Evolutionary conservation across 2,329 filamentous ascomycete species (phyloP), one percentile per base, ranked within the genome.

Genomic region (Aspergillus pseudoviridinutans): DNA sequence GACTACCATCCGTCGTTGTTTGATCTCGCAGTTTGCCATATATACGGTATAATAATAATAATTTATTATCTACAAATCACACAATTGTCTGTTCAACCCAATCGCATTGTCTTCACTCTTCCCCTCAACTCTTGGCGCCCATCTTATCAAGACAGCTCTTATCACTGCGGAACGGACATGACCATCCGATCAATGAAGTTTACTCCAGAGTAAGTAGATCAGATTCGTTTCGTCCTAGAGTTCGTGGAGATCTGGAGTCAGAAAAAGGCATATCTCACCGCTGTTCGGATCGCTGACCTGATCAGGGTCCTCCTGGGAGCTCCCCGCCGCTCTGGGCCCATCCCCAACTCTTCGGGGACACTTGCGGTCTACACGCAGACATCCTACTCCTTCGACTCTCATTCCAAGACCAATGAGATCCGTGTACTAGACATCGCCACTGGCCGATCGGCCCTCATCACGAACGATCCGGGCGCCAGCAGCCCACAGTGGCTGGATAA

Each of bases 341-440:
- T 74, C 52, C 78, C 79, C 28, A 79, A 78, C 62, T 66, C 77
- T 1, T 68, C 74, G 25, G 79, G 79, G n/a, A 79, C 73, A 14
- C 71, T 79, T 28, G 75, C 76, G 5, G 71, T 80, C 10, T 80
- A 79, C 64, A 79, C 76, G 8, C 77, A 80, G 54, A 77, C 78
- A 1, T 71, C 74, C n/a, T 81, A 81, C 60, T 80, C 78, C 24
- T 81, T 81, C 62, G 76, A 80, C 29, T 76, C 76, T 0, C 78
- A 80, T 62, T 72, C 74, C 41, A 78, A 78, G 60, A 78, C 71
- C 32, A 75, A 72, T 50, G 79, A 80, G 59, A 76, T 80, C 49
- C 73, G 75, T 25, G 73, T 79, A 3, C 60, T 80, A 3, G 75
- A 80, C 44, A 70, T 80, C 38, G 64, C 66, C 10, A 73, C 71